A percentile compares a stretch with the other conserved stretches of the same genome.
phyloP scores from a whole-genome alignment of 495 filamentous ascomycete species.

The Penicillium fimorum region DNA sequence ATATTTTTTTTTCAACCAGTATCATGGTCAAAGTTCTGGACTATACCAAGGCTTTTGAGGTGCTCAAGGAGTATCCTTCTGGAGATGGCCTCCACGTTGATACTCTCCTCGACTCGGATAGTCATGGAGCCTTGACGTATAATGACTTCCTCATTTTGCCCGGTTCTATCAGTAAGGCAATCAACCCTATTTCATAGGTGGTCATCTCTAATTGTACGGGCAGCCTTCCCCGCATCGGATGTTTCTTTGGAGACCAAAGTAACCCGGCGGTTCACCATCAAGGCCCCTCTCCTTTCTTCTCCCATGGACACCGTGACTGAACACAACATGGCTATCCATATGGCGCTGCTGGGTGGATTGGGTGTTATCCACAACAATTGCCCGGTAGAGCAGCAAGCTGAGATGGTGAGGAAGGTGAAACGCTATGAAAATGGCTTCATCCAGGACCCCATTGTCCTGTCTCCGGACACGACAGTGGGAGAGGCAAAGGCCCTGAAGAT shows the following conservation, averaged over 20 bases:
- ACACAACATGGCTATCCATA: conserved; percentile 98
- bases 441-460: conserved; percentile 88
- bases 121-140: conserved; percentile 85
- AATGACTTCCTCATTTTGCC: conserved; percentile 70
- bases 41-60: conserved; percentile 68
- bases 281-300: conserved; percentile 91
- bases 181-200: not conserved
- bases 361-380: conserved; percentile 99
- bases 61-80: conserved; percentile 68
- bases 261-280: conserved; percentile 89
- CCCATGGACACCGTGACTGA: conserved; percentile 99
- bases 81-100: conserved; percentile 82
- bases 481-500: conserved; percentile 92
- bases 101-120: conserved; percentile 80
- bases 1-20: too few relatives aligned
- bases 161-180: conserved; percentile 59
- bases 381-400: conserved; percentile 87
- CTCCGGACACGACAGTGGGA: conserved; percentile 78
- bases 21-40: conserved; percentile 32
- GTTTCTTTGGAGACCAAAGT: conserved; percentile 86
- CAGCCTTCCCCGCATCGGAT: conserved; percentile 84
- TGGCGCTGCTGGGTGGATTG: conserved; percentile 93
- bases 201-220: not conserved
- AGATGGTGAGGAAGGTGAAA: conserved; percentile 99
- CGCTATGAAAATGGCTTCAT: conserved; percentile 99